Evolutionary conservation across 495 filamentous ascomycete species (phyloP), one percentile per base, ranked within the genome.

Genomic region (Penicillium coffeae): DNA sequence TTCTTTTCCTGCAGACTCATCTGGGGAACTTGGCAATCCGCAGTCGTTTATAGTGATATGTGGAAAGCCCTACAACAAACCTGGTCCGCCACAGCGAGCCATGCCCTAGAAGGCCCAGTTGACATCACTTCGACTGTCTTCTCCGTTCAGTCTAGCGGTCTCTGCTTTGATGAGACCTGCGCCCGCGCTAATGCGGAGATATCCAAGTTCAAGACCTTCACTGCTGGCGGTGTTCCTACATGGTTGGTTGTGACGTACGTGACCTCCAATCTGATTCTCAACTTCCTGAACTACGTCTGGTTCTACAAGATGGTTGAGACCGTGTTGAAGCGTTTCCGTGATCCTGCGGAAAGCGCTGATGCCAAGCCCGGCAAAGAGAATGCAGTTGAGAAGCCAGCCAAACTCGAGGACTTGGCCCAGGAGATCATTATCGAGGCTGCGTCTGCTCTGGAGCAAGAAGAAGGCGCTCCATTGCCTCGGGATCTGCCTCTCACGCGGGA

Each of bases 231-330:
- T 15, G 71, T 96, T 4, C 93, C 93, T 0, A 56, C 81, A 1
- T 97, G 93, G 92, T 73, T 97, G 19, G 87, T 87, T 2, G 57
- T 73, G 13, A 76, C 82, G 20, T 97, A 97, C 58, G 69, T 96
- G 1, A 74, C 69, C 3, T 82, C 82, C 34, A 97, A 98, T 60
- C 36, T 92, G 19, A 75, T 85, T 3, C 74, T 98, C 13, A 96
- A 96, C 69, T 73, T 78, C 41, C 72, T 98, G 38, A 98, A 98
- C 68, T 90, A 90, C 65, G 91, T 84, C 72, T 98, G 93, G 93
- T 97, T 95, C 67, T 83, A 83, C 49, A 93, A 92, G 77, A 98
- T 98, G 93, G 88, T 98, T 50, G 80, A 87, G 53, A 89, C 93
- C 19, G 84, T 98, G 13, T 72, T 85, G 51, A 94, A 93, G 75